phyloP scores from a whole-genome alignment of 23 red algal species.

The Pyropia yezoensis region DNA sequence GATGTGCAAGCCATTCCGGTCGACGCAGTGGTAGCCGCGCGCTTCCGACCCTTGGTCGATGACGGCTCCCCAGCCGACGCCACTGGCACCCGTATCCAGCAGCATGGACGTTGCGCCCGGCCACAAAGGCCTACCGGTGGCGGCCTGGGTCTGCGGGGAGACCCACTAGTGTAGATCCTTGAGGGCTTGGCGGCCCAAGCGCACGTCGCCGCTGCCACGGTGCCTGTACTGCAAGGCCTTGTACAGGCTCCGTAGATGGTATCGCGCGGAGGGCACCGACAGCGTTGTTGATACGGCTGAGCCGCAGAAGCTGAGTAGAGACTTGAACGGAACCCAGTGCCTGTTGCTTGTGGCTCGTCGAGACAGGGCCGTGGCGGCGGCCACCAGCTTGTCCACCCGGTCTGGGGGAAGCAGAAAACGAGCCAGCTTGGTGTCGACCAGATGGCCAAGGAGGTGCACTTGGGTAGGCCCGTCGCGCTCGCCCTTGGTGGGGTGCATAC shows the following conservation, averaged over 20 bases:
- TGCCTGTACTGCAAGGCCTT: background rate
- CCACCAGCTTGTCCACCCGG: slow-evolving; percentile 4
- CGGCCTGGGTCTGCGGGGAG: too few species aligned
- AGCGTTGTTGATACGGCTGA: slow-evolving; percentile 14
- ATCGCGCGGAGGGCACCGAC: slow-evolving; percentile 20
- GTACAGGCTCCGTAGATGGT: slow-evolving; percentile 20
- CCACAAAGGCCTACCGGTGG: too few species aligned
- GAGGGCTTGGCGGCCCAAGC: too few species aligned
- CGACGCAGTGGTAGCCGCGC: too few species aligned
- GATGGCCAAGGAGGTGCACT: slow-evolving; percentile 16
- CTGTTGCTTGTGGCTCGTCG: background rate
- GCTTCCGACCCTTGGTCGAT: too few species aligned
- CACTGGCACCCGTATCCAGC: too few species aligned
- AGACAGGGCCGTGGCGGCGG: slow-evolving; percentile 9
- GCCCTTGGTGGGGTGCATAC: background rate
- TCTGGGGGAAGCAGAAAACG: background rate
- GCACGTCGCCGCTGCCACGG: too few species aligned
- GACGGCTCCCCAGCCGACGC: too few species aligned
- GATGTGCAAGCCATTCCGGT: too few species aligned
- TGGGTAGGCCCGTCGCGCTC: background rate
- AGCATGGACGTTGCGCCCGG: too few species aligned
- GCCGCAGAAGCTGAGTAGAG: slow-evolving; percentile 10
- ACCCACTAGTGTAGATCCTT: too few species aligned
- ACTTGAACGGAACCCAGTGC: background rate
- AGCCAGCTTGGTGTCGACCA: slow-evolving; percentile 16